Evolutionary conservation across 306 rosid genomes (phyloP), one percentile per base, ranked within the genome.

Genomic region (Pueraria montana): DNA sequence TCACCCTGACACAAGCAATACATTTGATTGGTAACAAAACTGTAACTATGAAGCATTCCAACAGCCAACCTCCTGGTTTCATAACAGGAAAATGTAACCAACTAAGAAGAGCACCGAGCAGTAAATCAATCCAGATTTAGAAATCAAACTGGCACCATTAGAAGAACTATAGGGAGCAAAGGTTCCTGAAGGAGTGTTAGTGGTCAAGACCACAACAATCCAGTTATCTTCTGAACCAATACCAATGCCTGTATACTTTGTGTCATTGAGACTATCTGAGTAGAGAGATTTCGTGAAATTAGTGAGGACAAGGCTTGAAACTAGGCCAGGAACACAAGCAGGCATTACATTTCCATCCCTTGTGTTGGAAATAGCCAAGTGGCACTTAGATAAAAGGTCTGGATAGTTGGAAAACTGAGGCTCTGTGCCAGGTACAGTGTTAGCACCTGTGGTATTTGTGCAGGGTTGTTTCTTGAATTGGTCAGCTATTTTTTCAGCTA

Each of bases 341-440:
- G 98, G 97, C 91, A 95, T 82, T 50, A 89, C 63, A 20, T 17
- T 17, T 70, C 97, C 97, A 77, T 93, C 97, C 69, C 90, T 90
- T 8, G 97, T 95, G 90, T 89, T 84, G 26, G 98, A 84, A 83
- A 91, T 81, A 78, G 92, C 91, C 82, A 93, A 80, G 69, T 89
- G 85, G 77, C 98, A 95, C 84, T 93, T 88, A 42, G 86, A 4
- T 82, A 93, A 74, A 48, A 95, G 89, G 76, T 84, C 71, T 11
- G 98, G 97, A 53, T 78, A 95, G 88, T 90, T 80, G 17, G 95
- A 8, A 34, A 95, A 92, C 74, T 88, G 92, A 26, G 98, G 93
- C 76, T 95, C 98, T 1, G 96, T 93, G 79, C 98, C 98, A 45
- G 91, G 91, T 49, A 95, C 92, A 0, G 98, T 93, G 89, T 93